Percentiles rank a stretch among this genome's conserved stretches.
Conservation (phyloP, 2,329 filamentous ascomycete genomes). For the Coniosporium tulheliwenetii region DNA sequence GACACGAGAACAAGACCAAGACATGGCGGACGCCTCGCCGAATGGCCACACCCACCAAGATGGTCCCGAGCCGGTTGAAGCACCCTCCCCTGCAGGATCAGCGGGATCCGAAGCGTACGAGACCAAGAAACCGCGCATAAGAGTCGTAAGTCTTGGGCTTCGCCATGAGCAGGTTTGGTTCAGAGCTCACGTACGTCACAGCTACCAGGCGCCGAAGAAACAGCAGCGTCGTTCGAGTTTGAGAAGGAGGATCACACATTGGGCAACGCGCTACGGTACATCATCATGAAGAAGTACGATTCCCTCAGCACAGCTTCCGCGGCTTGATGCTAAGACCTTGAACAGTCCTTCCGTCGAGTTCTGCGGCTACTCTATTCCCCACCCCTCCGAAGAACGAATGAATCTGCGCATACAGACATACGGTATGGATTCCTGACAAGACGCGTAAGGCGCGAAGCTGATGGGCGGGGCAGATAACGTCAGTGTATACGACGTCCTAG, state of each 20-base stretch:
- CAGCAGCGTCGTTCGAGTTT: slow-evolving; percentile 89
- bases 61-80: slow-evolving; percentile 3
- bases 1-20: slow-evolving; percentile 10
- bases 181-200: slow-evolving; percentile 21
- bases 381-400: slow-evolving; percentile 93
- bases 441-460: neutral
- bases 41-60: slow-evolving; percentile 8
- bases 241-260: slow-evolving; percentile 87
- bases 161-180: neutral
- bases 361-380: slow-evolving; percentile 94
- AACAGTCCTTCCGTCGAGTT: slow-evolving; percentile 86
- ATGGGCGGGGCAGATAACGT: slow-evolving; percentile 47
- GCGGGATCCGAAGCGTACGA: slow-evolving; percentile 11
- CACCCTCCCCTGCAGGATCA: slow-evolving; percentile 4
- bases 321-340: slow-evolving; percentile 1
- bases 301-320: neutral
- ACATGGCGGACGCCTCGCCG: slow-evolving; percentile 18
- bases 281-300: slow-evolving; percentile 95
- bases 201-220: slow-evolving; percentile 72
- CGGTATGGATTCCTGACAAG: slow-evolving; percentile 34
- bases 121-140: slow-evolving; percentile 26
- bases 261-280: slow-evolving; percentile 82
- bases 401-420: slow-evolving; percentile 96
- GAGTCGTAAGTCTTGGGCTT: slow-evolving; percentile 20
- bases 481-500: slow-evolving; percentile 68